A percentile compares a stretch with the other conserved stretches of the same genome.
Conservation (phyloP, 352 stramenopile species). For the Thalassiosira oceanica region DNA sequence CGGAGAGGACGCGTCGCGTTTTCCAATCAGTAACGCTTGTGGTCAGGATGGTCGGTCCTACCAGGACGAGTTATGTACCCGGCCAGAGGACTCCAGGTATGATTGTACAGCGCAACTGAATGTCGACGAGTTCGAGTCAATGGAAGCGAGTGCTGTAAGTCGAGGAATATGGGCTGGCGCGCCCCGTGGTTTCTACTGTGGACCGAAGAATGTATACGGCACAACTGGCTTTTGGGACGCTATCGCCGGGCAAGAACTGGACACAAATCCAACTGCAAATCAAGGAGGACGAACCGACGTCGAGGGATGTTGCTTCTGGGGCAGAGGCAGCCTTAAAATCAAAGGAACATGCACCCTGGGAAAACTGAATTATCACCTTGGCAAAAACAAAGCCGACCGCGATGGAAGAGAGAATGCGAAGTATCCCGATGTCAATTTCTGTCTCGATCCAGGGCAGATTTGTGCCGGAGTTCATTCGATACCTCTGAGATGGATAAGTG, state of each 20-base stretch:
- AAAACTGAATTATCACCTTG: constrained; percentile 38
- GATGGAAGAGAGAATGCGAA: constrained; percentile 22
- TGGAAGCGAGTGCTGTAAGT: constrained; percentile 17
- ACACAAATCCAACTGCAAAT: constrained; percentile 19
- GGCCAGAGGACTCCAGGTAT: background rate
- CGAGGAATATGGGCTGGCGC: background rate
- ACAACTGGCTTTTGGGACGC: constrained; percentile 41
- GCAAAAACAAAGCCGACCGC: constrained; percentile 11
- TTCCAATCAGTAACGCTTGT: constrained; percentile 12
- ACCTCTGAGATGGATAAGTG: constrained; percentile 39
- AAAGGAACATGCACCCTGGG: constrained; percentile 28
- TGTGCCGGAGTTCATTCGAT: constrained; percentile 13
- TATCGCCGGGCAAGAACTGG: constrained; percentile 15
- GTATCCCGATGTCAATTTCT: constrained; percentile 52
- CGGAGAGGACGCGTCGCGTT: constrained; percentile 21
- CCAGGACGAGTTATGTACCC: constrained; percentile 1
- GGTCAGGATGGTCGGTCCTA: constrained; percentile 9
- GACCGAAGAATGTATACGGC: constrained; percentile 1
- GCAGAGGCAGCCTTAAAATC: constrained; percentile 13
- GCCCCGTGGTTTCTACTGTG: constrained; percentile 30
- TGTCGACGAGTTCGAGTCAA: constrained; percentile 9
- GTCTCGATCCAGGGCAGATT: constrained; percentile 9
- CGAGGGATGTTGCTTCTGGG: constrained; percentile 41
- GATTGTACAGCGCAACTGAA: background rate
- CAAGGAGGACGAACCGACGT: constrained; percentile 22